phyloP scores from a whole-genome alignment of 176 grass and related monocot genomes.

The Alopecurus myosuroides region DNA sequence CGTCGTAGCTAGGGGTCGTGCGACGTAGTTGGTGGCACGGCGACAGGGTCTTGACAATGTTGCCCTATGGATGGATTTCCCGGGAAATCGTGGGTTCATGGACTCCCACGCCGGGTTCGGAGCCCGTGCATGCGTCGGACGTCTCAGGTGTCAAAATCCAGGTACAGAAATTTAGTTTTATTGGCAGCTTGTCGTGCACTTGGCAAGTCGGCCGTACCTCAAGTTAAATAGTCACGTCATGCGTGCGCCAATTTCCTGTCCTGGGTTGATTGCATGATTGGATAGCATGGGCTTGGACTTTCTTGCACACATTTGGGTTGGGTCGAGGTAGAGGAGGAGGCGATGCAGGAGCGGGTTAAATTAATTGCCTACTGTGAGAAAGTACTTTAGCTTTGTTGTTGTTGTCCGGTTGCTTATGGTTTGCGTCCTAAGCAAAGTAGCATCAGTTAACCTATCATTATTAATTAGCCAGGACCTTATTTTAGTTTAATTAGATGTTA shows the following conservation, averaged over 20 bases:
- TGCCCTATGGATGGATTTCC: too few species aligned
- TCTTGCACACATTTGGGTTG: not conserved
- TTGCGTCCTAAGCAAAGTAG: slow-evolving; percentile 27
- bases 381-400: too few species aligned
- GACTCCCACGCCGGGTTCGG: not conserved
- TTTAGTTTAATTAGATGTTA: not conserved
- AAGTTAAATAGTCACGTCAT: not conserved
- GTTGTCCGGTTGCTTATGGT: not conserved
- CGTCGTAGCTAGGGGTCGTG: not conserved
- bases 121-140: not conserved
- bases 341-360: not conserved
- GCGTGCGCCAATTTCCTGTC: not conserved
- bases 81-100: not conserved
- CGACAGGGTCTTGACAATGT: not conserved
- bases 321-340: not conserved
- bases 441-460: not conserved
- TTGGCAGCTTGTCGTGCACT: not conserved
- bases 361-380: not conserved
- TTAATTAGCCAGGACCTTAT: not conserved
- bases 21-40: not conserved
- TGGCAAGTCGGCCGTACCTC: not conserved
- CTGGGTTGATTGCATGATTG: slow-evolving; percentile 11
- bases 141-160: not conserved
- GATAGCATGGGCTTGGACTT: not conserved
- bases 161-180: not conserved